Evolutionary conservation across 495 filamentous ascomycete species (phyloP).

Genomic region (Aspergillus ostianus): DNA sequence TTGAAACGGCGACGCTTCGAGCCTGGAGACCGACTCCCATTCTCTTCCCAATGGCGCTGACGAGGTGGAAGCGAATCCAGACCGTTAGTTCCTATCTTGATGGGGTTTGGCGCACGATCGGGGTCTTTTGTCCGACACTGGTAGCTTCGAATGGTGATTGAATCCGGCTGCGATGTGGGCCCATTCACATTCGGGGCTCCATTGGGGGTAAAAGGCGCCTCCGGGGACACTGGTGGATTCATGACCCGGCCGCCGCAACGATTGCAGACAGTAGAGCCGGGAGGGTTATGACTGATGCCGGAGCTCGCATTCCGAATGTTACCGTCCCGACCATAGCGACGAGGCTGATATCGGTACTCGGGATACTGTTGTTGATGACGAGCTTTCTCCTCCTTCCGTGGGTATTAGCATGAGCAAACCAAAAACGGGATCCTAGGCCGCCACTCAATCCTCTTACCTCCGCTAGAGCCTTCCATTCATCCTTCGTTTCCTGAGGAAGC

Average conservation of each 20-base stretch:
- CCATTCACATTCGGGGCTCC: constrained; percentile 19
- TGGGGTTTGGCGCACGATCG: constrained; percentile 20
- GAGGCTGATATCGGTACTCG: constrained; percentile 90
- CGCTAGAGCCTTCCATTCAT: constrained; percentile 84
- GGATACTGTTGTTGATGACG: constrained; percentile 90
- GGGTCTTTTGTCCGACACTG: constrained; percentile 23
- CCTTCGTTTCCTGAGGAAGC: constrained; percentile 71
- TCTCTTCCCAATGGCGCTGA: constrained; percentile 31
- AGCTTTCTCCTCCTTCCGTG: constrained; percentile 76
- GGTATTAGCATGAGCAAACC: constrained; percentile 6
- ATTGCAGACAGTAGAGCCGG: constrained; percentile 40
- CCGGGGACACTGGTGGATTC: constrained; percentile 45
- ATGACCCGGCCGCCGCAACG: constrained; percentile 46
- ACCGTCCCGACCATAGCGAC: constrained; percentile 63
- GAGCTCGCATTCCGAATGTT: constrained; percentile 27
- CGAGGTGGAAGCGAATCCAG: constrained; percentile 22
- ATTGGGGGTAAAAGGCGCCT: constrained; percentile 35
- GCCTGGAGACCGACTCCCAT: constrained; percentile 40
- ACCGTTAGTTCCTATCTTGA: constrained; percentile 22
- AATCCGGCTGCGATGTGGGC: constrained; percentile 18
- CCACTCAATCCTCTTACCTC: constrained; percentile 53
- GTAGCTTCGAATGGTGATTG: constrained; percentile 22
- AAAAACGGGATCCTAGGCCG: background rate
- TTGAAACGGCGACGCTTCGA: constrained; percentile 58
- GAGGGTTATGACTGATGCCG: constrained; percentile 41